Conservation (phyloP, 352 stramenopile genomes). For the Globisporangium cederbergense region DNA sequence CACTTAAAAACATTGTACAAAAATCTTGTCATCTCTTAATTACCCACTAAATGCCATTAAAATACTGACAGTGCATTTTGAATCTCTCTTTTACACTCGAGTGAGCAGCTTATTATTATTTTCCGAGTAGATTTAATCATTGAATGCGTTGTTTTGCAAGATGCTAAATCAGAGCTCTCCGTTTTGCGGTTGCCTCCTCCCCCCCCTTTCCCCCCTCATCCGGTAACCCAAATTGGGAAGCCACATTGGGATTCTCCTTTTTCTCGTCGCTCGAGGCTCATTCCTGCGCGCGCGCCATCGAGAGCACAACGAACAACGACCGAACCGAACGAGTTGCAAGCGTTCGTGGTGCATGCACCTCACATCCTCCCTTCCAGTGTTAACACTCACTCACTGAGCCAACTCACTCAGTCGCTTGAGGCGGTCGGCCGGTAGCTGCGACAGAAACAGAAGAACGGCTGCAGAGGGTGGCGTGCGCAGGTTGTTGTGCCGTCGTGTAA, state of each 20-base stretch:
- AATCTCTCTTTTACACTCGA: no score
- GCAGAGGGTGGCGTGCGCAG: conserved; percentile 6
- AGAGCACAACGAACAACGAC: neutral
- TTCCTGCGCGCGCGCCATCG: conserved; percentile 6
- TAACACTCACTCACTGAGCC: neutral
- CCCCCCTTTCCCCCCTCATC: neutral
- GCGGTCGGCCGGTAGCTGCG: neutral
- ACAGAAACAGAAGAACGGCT: neutral
- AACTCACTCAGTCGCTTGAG: neutral
- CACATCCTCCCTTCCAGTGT: neutral
- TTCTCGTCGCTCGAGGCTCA: conserved; percentile 3
- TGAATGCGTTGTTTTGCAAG: no score
- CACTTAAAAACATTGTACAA: neutral
- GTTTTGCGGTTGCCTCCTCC: conserved; percentile 1
- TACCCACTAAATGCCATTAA: no score
- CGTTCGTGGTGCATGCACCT: neutral
- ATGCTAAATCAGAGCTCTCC: neutral
- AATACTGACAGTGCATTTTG: no score
- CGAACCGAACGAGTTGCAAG: neutral
- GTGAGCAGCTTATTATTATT: no score
- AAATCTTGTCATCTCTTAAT: no score
- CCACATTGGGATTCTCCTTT: conserved; percentile 2
- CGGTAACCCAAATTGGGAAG: conserved; percentile 5
- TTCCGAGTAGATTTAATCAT: no score
- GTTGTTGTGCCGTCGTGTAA: conserved; percentile 10